A percentile compares a stretch with the other conserved stretches of the same genome.
Conservation (phyloP, 2,329 filamentous ascomycete genomes). For the Calycina herbarum region DNA sequence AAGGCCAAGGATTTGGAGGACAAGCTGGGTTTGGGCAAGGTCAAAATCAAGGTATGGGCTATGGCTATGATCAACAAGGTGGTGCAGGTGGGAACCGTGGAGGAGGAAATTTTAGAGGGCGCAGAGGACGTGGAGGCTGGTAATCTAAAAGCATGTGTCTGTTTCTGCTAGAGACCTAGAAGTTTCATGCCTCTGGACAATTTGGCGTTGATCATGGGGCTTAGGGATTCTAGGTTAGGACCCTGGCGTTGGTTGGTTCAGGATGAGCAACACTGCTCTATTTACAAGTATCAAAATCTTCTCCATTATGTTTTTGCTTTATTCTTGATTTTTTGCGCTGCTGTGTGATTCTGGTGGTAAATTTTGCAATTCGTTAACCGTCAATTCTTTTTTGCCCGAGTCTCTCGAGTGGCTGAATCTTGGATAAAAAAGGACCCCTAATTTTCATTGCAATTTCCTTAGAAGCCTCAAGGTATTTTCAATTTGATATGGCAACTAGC, state of each 20-base stretch:
- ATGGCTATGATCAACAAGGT: constrained; percentile 35
- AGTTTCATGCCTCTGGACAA: neutral
- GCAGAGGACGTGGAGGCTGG: constrained; percentile 30
- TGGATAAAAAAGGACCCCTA: too few species aligned
- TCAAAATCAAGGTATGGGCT: constrained; percentile 34
- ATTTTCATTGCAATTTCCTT: too few species aligned
- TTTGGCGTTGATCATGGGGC: neutral
- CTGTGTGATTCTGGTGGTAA: neutral
- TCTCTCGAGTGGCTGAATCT: too few species aligned
- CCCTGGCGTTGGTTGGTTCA: constrained; percentile 3
- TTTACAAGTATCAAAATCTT: neutral
- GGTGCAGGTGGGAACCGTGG: constrained; percentile 29
- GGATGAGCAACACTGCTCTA: neutral
- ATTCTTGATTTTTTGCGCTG: neutral
- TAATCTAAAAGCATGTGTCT: neutral
- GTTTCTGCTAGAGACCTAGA: constrained; percentile 1
- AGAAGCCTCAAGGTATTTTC: too few species aligned
- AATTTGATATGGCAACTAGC: too few species aligned
- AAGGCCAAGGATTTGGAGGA: constrained; percentile 49
- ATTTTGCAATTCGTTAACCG: neutral
- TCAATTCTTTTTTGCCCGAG: neutral
- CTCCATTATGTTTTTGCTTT: neutral
- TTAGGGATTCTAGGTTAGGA: neutral
- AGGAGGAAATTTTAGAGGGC: constrained; percentile 35
- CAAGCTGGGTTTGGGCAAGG: constrained; percentile 48